phyloP scores from a whole-genome alignment of 2,329 filamentous ascomycete species.

The Xylariales sp. region DNA sequence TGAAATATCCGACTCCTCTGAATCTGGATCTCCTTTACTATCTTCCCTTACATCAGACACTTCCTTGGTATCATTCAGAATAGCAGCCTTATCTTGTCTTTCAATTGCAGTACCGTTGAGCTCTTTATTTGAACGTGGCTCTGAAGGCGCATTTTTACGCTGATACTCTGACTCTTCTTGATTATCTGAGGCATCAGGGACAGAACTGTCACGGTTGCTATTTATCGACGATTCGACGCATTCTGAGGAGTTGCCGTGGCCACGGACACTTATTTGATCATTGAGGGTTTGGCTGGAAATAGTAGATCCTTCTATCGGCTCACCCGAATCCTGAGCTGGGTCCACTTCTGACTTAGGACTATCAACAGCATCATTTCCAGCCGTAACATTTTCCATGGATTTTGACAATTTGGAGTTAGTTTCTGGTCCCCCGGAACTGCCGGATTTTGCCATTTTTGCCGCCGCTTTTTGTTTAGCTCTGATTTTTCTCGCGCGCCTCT shows the following conservation, averaged over 20 bases:
- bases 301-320: slow-evolving; percentile 7
- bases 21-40: neutral
- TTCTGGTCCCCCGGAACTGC: slow-evolving; percentile 9
- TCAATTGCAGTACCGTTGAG: neutral
- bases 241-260: too few species aligned
- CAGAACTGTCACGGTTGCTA: slow-evolving; percentile 10
- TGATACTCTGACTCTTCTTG: neutral
- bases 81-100: neutral
- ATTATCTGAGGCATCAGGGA: neutral
- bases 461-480: slow-evolving; percentile 30
- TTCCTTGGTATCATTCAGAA: neutral
- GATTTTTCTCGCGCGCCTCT: slow-evolving; percentile 31
- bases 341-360: too few species aligned
- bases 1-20: slow-evolving; percentile 20
- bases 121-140: neutral
- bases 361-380: neutral
- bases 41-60: slow-evolving; percentile 13
- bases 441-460: slow-evolving; percentile 5
- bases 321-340: slow-evolving; percentile 24
- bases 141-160: neutral
- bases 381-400: neutral
- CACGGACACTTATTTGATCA: too few species aligned
- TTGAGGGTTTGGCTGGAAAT: slow-evolving; percentile 12
- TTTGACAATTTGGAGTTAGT: too few species aligned
- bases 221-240: too few species aligned